Base-by-base conservation (phyloP, 2,329 filamentous ascomycete genomes). In the Akanthomyces lecanii region DNA sequence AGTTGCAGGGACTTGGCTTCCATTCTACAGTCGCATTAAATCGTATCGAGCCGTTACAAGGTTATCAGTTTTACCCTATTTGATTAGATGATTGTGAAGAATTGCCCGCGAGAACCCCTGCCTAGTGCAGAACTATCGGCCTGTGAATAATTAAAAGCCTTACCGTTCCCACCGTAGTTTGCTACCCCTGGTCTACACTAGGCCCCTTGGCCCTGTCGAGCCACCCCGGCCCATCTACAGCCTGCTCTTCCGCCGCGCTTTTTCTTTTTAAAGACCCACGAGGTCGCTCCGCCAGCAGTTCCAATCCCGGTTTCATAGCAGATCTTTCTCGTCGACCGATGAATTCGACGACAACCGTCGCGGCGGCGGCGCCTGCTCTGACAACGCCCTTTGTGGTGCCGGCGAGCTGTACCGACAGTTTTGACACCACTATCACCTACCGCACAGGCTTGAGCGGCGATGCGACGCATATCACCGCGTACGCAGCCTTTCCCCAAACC, bases 371-470 rank as follows among this genome's bases (percentile, higher is more conserved):
- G 30, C 30, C 56, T 12, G 30, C 45, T 6, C 44, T 59, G 14
- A 59, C 56, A 11, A 59, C 56, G 23, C 56, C 56, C 16, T 59
- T 59, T 40, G 44, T 21, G 12, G 44, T 45, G 14, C 56, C 56
- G 44, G 56, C 56, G 44, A 59, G 44, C 56, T 59, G 56, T 30
- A 50, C 56, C 30, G 44, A 50, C 33, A 2, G 7, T n/a, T 59
- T 59, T 12, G n/a, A 42, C 56, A 59, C 30, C 44, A 59, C 56
- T 5, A 38, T 59, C 16, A 59, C 56, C 21, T 59, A 48, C 28
- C 44, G 21, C 30, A 7, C 16, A 23, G 16, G 16, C 11, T 11
- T n/a, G 23, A 2, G 40, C 33, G 44, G 42, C 14, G 30, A 25
- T 12, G 30, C 55, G 6, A 38, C 56, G 4, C 33, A 48, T 33